Evolutionary conservation across 352 stramenopile species (phyloP).

Genomic region (Globisporangium rhizosaccharum): DNA sequence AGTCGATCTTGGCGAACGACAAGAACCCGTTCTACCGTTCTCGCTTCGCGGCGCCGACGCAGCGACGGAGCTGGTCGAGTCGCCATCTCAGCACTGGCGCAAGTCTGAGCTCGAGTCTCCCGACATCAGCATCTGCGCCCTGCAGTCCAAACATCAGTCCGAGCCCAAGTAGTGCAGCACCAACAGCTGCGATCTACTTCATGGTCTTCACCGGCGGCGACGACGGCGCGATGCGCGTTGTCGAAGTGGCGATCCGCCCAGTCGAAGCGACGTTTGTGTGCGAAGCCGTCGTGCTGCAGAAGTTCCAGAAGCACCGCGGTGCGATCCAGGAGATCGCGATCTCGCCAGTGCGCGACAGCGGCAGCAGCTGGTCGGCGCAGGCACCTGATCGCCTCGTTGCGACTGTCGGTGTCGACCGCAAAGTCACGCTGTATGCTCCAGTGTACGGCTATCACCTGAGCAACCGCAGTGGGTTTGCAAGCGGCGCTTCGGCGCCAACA

Average conservation of each 20-base stretch:
- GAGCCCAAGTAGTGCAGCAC: neutral
- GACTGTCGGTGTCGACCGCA: constrained; percentile 53
- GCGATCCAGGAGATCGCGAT: constrained; percentile 61
- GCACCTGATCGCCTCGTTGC: constrained; percentile 60
- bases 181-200: constrained; percentile 31
- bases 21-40: constrained; percentile 64
- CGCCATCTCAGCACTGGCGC: constrained; percentile 20
- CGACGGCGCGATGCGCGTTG: constrained; percentile 51
- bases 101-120: neutral
- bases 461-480: neutral
- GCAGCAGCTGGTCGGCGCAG: constrained; percentile 10
- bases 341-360: constrained; percentile 25
- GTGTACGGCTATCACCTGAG: constrained; percentile 41
- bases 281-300: constrained; percentile 38
- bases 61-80: constrained; percentile 28
- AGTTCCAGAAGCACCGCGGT: constrained; percentile 55
- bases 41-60: constrained; percentile 27
- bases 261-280: constrained; percentile 28
- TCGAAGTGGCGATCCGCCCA: constrained; percentile 38
- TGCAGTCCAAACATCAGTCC: constrained; percentile 15
- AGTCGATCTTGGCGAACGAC: constrained; percentile 38
- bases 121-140: constrained; percentile 17
- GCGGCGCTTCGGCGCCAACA: neutral
- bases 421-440: constrained; percentile 54
- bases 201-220: constrained; percentile 66